phyloP scores from a whole-genome alignment of 441 rosid genomes.

The Erodium chrysanthum region DNA sequence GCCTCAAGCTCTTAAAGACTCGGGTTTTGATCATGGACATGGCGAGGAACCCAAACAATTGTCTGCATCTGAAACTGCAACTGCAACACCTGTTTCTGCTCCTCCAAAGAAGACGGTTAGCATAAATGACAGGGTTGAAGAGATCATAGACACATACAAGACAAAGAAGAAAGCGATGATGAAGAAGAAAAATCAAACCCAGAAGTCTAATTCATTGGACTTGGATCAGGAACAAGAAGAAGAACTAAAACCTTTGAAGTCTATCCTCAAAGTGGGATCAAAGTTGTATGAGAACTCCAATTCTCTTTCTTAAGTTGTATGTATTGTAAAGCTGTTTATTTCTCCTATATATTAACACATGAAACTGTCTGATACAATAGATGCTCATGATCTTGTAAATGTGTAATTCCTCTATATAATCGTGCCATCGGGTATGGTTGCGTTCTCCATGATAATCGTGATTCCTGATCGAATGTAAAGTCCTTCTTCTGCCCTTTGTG shows the following conservation, averaged over 20 bases:
- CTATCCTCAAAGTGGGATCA: neutral
- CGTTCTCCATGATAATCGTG: conserved; percentile 68
- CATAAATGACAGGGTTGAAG: conserved; percentile 2
- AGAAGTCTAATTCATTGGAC: conserved; percentile 4
- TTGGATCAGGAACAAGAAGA: neutral
- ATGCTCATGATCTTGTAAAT: neutral
- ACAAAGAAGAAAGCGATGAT: neutral
- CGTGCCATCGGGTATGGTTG: conserved; percentile 70
- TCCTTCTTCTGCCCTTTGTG: conserved; percentile 70
- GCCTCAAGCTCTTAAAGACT: neutral
- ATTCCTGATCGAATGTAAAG: conserved; percentile 78
- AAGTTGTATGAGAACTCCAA: neutral
- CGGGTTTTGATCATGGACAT: neutral
- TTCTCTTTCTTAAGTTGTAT: neutral
- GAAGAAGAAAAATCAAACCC: conserved; percentile 1
- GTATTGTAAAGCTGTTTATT: neutral
- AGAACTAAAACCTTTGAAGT: neutral
- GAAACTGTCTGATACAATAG: neutral
- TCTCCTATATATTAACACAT: neutral
- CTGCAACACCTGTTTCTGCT: too few species aligned
- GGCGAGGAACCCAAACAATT: too few species aligned
- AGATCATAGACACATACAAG: neutral
- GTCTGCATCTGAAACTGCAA: too few species aligned
- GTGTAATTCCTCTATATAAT: conserved; percentile 36
- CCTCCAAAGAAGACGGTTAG: conserved; percentile 5